Percentiles rank a stretch among this genome's conserved stretches.
Conservation (phyloP, 805 yeast species). For the Wickerhamiella kazuoi region DNA sequence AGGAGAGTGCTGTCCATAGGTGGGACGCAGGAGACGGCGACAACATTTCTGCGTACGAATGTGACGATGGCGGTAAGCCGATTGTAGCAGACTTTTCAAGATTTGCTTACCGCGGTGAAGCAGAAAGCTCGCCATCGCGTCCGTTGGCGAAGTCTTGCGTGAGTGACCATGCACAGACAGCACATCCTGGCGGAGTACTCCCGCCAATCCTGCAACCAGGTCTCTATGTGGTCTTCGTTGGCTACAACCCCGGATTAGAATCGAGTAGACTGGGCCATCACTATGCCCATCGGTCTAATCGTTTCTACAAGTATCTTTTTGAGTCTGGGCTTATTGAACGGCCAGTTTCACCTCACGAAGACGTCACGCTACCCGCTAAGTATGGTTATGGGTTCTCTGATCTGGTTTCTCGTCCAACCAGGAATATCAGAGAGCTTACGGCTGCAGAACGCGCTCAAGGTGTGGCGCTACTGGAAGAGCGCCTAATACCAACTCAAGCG, state of each 20-base stretch:
- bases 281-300: conserved; percentile 53
- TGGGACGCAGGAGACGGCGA: no score
- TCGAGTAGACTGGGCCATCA: conserved; percentile 48
- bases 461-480: conserved; percentile 34
- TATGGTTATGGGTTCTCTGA: conserved; percentile 54
- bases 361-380: conserved; percentile 23
- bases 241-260: conserved; percentile 54
- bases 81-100: no score
- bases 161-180: no score
- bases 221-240: conserved; percentile 38
- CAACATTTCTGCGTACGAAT: no score
- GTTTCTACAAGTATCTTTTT: conserved; percentile 49
- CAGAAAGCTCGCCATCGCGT: no score
- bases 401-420: conserved; percentile 45
- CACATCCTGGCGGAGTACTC: neutral
- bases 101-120: no score
- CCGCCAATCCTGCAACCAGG: conserved; percentile 17
- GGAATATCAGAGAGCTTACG: conserved; percentile 36
- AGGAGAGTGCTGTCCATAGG: no score
- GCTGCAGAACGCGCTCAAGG: conserved; percentile 34
- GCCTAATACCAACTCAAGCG: conserved; percentile 26
- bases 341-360: conserved; percentile 26
- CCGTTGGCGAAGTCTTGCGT: no score
- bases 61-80: no score
- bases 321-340: conserved; percentile 30